Evolutionary conservation across 2,329 filamentous ascomycete species (phyloP).

Genomic region (Trichoderma sp.): DNA sequence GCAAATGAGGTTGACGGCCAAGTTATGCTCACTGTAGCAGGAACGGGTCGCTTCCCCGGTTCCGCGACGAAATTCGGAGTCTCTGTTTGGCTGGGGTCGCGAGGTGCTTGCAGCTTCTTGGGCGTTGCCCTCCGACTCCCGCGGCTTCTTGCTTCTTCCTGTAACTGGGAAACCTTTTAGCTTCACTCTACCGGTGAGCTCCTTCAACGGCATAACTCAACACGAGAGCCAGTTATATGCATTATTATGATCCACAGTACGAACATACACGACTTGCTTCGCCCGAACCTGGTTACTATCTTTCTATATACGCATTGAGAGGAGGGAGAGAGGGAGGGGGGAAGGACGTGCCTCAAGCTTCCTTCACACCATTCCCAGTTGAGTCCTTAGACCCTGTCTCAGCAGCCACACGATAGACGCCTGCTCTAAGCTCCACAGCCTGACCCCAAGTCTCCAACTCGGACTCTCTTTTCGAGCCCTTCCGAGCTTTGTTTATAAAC

Average conservation of each 20-base stretch:
- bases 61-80: constrained; percentile 14
- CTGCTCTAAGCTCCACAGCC: constrained; percentile 4
- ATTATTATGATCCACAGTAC: constrained; percentile 1
- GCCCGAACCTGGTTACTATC: constrained; percentile 2
- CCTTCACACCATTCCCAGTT: constrained; percentile 33
- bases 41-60: constrained; percentile 23
- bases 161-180: constrained; percentile 21
- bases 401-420: constrained; percentile 39
- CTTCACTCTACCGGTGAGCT: constrained; percentile 1
- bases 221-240: constrained; percentile 13
- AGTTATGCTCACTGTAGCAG: constrained; percentile 22
- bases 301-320: constrained; percentile 17
- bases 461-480: not conserved
- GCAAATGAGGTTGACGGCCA: constrained; percentile 20
- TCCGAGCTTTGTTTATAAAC: constrained; percentile 10
- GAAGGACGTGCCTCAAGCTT: constrained; percentile 31
- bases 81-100: constrained; percentile 32
- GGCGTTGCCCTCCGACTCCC: constrained; percentile 27
- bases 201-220: not conserved
- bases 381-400: constrained; percentile 42
- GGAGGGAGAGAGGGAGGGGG: constrained; percentile 27
- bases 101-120: constrained; percentile 25
- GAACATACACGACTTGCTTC: constrained; percentile 17
- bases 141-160: constrained; percentile 33
- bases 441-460: not conserved